Evolutionary conservation across 2,329 filamentous ascomycete genomes (phyloP).

Genomic region (Cladosporium colombiae): DNA sequence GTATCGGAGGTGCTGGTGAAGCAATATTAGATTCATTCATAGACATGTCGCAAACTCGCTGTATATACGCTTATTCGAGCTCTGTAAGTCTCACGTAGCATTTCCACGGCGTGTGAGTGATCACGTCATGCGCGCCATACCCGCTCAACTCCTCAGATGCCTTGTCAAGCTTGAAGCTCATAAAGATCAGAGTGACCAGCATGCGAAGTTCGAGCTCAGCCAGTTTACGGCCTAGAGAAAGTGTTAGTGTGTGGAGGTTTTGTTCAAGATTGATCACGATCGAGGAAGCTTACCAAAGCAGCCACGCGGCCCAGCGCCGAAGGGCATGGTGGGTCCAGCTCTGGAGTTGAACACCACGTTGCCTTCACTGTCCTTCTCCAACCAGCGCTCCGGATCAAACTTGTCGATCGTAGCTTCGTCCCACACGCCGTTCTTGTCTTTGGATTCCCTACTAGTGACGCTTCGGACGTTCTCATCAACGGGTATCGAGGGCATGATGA

Average conservation of each 20-base stretch:
- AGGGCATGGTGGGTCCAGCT: constrained; percentile 39
- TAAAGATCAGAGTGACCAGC: neutral
- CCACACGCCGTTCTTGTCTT: constrained; percentile 32
- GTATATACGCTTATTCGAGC: neutral
- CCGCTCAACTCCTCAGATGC: constrained; percentile 23
- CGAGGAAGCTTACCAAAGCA: constrained; percentile 37
- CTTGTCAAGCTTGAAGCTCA: constrained; percentile 8
- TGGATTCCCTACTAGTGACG: constrained; percentile 32
- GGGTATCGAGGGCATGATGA: constrained; percentile 24
- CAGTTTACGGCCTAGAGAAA: constrained; percentile 26
- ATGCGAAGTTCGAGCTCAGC: constrained; percentile 28
- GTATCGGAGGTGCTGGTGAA: constrained; percentile 15
- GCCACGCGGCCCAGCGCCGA: constrained; percentile 41
- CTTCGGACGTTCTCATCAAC: constrained; percentile 37
- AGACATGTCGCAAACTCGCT: neutral
- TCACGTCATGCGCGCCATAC: constrained; percentile 30
- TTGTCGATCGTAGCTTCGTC: constrained; percentile 31
- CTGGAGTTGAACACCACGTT: constrained; percentile 38
- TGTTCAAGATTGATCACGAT: neutral
- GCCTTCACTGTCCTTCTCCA: constrained; percentile 33
- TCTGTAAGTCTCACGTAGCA: constrained; percentile 29
- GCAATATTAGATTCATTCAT: neutral
- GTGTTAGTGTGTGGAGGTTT: neutral
- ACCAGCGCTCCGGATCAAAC: constrained; percentile 47
- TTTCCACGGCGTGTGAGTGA: constrained; percentile 34